phyloP scores from a whole-genome alignment of 2,329 filamentous ascomycete species.

The Venturia pyrina region DNA sequence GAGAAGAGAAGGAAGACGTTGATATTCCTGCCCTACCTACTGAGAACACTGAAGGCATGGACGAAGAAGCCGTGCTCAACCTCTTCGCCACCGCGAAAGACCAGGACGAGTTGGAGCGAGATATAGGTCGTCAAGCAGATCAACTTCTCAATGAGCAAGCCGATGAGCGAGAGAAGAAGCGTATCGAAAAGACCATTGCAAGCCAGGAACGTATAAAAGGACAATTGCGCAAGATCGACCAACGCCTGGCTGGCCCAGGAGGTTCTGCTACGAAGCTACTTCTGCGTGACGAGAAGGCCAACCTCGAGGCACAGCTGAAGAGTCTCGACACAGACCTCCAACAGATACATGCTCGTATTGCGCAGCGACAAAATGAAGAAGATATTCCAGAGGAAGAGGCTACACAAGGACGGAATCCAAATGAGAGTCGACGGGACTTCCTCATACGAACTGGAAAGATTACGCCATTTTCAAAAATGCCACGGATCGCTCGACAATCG shows the following conservation, averaged over 20 bases:
- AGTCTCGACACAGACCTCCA: constrained; percentile 61
- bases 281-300: constrained; percentile 55
- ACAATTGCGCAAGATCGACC: constrained; percentile 24
- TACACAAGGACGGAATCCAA: constrained; percentile 48
- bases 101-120: constrained; percentile 82
- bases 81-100: constrained; percentile 49
- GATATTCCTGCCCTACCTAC: background rate
- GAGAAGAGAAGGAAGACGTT: background rate
- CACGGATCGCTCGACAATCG: constrained; percentile 51
- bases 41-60: constrained; percentile 8
- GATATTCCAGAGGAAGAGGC: constrained; percentile 21
- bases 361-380: constrained; percentile 55
- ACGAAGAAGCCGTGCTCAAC: constrained; percentile 9
- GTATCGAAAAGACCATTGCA: constrained; percentile 46
- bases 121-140: constrained; percentile 62
- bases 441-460: constrained; percentile 95
- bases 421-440: constrained; percentile 79
- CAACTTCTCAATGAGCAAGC: constrained; percentile 51
- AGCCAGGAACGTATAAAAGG: constrained; percentile 31
- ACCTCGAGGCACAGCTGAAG: constrained; percentile 54
- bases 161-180: constrained; percentile 52
- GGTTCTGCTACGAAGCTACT: constrained; percentile 48
- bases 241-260: constrained; percentile 45
- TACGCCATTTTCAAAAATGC: constrained; percentile 81
- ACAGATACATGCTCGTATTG: constrained; percentile 73